Evolutionary conservation across 83 land plant species (phyloP), one percentile per base, ranked within the genome.

Genomic region (Isoetes engelmannii): DNA sequence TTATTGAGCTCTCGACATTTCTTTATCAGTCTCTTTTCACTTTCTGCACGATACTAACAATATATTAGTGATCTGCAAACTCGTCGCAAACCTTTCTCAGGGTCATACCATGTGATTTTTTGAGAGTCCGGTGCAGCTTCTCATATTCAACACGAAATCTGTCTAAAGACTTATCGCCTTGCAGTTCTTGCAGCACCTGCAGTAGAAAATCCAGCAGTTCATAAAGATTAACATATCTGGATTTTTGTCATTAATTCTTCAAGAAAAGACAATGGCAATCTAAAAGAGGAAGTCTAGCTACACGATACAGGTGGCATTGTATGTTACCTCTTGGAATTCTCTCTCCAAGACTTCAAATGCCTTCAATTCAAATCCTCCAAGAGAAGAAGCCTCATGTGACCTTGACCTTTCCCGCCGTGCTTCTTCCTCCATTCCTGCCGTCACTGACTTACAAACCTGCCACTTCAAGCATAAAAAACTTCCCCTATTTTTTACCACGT

Each of bases 141-240:
- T 77, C 80, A 67, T 77, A 77, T 41, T 77, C 80, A 21, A 6
- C 70, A 7, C 80, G 61, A 57, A 77, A 77, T 4, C 80, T 69
- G 57, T 77, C 76, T 13, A 77, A 59, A 64, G 68, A 61, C 44
- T 54, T 77, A 46, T 77, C 80, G 44, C 48, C 71, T 66, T 77
- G 77, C 48, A 77, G 43, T 47, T 77, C 80, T 72, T 74, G 69
- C 70, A 77, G 60, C 48, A 77, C 80, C 80, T 77, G 69, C 48
- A 71, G 28, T 44, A 70, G 47, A 4, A 63, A 17, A 13, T 46
- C 72, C 44, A 69, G 45, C 15, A 15, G 45, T 10, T 64, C 45
- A 15, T 21, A 60, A 1, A 60, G 1, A 60, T 8, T 9, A 60
- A 60, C 10, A 13, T n/a, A 13, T 9, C n/a, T 60, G 1, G 3